phyloP scores from a whole-genome alignment of 2,329 filamentous ascomycete species.

The Fusarium tricinctum region DNA sequence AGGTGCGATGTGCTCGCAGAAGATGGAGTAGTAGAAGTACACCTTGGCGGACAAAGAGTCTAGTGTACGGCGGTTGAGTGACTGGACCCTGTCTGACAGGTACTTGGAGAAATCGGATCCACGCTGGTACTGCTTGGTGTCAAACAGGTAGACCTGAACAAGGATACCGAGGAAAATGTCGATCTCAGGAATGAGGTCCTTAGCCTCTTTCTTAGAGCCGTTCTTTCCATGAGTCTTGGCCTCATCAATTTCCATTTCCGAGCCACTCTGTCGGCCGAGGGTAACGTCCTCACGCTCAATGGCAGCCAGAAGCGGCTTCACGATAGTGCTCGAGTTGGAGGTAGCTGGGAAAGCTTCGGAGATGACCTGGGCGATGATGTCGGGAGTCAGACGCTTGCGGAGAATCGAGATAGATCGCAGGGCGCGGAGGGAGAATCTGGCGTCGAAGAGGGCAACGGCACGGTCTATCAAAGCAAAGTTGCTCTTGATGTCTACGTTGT shows the following conservation, averaged over 20 bases:
- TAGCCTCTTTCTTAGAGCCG: constrained; percentile 73
- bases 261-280: constrained; percentile 68
- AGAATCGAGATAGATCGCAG: constrained; percentile 95
- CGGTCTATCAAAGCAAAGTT: constrained; percentile 94
- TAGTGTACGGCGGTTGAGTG: constrained; percentile 91
- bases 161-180: constrained; percentile 91
- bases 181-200: constrained; percentile 87
- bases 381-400: constrained; percentile 88
- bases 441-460: constrained; percentile 92
- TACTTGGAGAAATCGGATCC: constrained; percentile 88
- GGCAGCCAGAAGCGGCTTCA: constrained; percentile 77
- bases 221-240: constrained; percentile 66
- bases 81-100: constrained; percentile 86
- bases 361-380: constrained; percentile 85
- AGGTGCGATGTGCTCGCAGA: constrained; percentile 91
- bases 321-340: constrained; percentile 72
- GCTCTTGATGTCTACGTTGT: constrained; percentile 84
- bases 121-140: constrained; percentile 83
- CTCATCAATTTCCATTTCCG: constrained; percentile 82
- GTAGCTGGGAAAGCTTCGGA: constrained; percentile 80
- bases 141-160: constrained; percentile 88
- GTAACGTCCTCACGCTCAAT: constrained; percentile 76
- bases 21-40: constrained; percentile 98
- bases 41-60: constrained; percentile 95
- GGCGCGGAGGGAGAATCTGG: constrained; percentile 93